These are phyloP conservation scores for Hyphopichia buzzinii DNA, from an alignment of 1,139 yeast genomes.

Conservation along the genomic window DNA sequence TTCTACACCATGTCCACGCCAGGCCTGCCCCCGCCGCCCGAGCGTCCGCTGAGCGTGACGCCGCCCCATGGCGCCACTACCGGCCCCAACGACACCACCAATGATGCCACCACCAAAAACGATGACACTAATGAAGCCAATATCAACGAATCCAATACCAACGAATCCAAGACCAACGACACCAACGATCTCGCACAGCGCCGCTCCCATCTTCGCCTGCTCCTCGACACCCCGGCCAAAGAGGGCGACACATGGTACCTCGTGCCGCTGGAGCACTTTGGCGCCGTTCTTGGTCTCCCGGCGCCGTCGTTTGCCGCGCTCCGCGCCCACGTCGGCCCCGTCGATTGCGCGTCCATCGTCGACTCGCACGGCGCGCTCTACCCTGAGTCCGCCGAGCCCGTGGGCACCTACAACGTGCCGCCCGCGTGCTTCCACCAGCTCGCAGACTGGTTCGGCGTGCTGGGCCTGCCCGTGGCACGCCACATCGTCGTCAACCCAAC, in stretches of 20 bases:
- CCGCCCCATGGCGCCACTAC: no score
- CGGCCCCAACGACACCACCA: no score
- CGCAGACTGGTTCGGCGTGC: slow-evolving; percentile 53
- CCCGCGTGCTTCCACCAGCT: slow-evolving; percentile 43
- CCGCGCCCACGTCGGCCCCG: slow-evolving; percentile 27
- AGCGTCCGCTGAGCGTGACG: no score
- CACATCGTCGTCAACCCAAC: slow-evolving; percentile 36
- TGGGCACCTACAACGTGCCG: slow-evolving; percentile 33
- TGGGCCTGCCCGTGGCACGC: slow-evolving; percentile 47
- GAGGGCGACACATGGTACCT: slow-evolving; percentile 41
- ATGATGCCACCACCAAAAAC: no score
- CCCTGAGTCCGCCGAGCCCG: slow-evolving; percentile 29
- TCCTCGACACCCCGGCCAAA: slow-evolving; percentile 1
- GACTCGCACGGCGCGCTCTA: slow-evolving; percentile 32
- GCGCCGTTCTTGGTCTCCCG: slow-evolving; percentile 23
- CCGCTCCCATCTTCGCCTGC: background rate
- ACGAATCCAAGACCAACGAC: background rate
- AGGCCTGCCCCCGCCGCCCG: background rate
- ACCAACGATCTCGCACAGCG: background rate
- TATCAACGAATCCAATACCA: no score
- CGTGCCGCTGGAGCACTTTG: slow-evolving; percentile 30
- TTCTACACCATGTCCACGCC: no score
- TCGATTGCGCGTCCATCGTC: slow-evolving; percentile 29
- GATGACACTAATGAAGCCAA: background rate
- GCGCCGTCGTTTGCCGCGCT: slow-evolving; percentile 26